These are phyloP conservation scores for Nannochloropsis gaditana DNA, from an alignment of 108 stramenopile genomes.

Conservation along the genomic window DNA sequence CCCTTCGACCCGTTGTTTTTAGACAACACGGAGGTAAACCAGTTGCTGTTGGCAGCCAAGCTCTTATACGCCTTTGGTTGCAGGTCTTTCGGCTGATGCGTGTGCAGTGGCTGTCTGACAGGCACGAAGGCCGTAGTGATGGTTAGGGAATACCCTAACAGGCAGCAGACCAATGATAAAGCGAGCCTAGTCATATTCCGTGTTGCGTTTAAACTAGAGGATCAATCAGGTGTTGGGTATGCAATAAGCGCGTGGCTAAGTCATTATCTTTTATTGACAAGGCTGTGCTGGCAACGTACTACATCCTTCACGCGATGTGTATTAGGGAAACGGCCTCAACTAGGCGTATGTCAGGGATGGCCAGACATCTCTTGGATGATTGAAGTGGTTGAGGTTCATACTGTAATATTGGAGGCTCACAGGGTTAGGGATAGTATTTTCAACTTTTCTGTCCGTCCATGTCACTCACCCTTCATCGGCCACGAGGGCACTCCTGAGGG, in stretches of 20 bases:
- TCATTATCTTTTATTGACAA: too few species aligned
- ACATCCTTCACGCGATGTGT: too few species aligned
- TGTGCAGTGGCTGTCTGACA: neutral
- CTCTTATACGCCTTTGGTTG: neutral
- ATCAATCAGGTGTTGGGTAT: too few species aligned
- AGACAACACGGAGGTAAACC: neutral
- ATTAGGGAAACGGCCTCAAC: too few species aligned
- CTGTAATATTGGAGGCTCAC: too few species aligned
- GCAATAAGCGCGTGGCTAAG: too few species aligned
- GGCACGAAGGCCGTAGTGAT: neutral
- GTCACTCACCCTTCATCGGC: constrained; percentile 19
- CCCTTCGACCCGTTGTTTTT: neutral
- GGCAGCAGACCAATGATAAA: neutral
- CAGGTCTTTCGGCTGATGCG: neutral
- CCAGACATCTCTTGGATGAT: too few species aligned
- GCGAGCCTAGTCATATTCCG: neutral
- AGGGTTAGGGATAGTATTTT: neutral
- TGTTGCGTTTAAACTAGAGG: too few species aligned
- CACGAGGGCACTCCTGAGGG: neutral
- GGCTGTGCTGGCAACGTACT: too few species aligned
- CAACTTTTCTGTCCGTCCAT: constrained; percentile 20
- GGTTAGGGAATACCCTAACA: neutral
- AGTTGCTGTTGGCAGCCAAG: neutral
- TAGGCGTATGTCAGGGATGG: too few species aligned
- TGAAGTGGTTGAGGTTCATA: too few species aligned